Percentiles rank a stretch among this genome's conserved stretches.
These are phyloP conservation scores for Saccharomyces hybrid DNA, from an alignment of 1,139 yeast genomes.

Conservation along the genomic window DNA sequence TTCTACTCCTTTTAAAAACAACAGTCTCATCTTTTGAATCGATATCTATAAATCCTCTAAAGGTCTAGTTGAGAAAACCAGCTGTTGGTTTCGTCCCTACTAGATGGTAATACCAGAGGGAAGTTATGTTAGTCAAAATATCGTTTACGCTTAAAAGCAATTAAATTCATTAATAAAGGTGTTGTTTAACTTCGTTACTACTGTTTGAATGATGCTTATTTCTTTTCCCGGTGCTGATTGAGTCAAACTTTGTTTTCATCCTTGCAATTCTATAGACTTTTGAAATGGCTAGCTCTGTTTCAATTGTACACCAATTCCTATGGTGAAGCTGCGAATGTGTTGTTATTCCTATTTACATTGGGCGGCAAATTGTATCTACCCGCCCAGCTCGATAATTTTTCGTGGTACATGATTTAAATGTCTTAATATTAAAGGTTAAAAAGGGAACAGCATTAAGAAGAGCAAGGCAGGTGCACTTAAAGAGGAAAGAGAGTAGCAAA, in stretches of 20 bases:
- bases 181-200: neutral
- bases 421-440: neutral
- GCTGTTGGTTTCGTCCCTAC: neutral
- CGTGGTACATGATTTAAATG: neutral
- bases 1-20: neutral
- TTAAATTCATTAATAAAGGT: neutral
- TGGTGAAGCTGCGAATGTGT: neutral
- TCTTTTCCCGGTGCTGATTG: neutral
- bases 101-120: neutral
- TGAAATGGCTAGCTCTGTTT: neutral
- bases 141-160: neutral
- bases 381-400: neutral
- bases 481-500: neutral
- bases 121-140: neutral
- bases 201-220: constrained; percentile 2
- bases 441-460: neutral
- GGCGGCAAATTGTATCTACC: neutral
- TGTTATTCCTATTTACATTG: neutral
- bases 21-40: neutral
- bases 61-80: neutral
- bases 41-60: neutral
- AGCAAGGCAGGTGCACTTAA: too few relatives aligned
- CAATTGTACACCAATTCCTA: neutral
- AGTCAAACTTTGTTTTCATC: constrained; percentile 6
- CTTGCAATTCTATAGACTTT: neutral